Conservation (phyloP, 169 alveolate species). For the Besnoitia besnoiti region DNA sequence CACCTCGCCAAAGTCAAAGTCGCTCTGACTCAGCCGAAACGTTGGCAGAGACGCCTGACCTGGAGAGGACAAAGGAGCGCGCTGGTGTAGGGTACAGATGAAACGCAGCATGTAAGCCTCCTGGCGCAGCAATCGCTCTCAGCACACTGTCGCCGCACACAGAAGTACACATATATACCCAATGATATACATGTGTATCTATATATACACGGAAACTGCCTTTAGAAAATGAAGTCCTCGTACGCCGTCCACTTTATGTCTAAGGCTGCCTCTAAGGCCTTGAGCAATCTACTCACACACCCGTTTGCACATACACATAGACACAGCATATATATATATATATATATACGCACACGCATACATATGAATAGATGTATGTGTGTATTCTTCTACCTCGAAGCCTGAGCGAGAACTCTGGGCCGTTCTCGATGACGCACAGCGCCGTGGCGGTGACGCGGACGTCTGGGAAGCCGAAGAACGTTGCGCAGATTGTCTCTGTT, state of each 20-base stretch:
- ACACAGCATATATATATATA: no score
- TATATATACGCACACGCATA: no score
- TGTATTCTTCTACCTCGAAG: conserved; percentile 81
- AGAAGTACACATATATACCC: neutral
- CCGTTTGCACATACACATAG: no score
- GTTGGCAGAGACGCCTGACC: conserved; percentile 75
- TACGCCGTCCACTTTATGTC: no score
- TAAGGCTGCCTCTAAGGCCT: no score
- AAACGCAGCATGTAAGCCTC: neutral
- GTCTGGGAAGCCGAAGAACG: conserved; percentile 89
- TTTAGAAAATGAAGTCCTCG: no score
- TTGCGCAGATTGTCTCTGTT: conserved; percentile 86
- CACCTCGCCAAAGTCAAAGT: conserved; percentile 89
- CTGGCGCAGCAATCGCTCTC: neutral
- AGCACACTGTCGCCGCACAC: no score
- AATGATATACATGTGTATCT: no score
- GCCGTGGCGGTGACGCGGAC: conserved; percentile 86
- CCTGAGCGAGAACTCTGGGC: conserved; percentile 92
- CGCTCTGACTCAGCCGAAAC: conserved; percentile 82
- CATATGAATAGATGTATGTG: no score
- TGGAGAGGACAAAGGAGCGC: neutral
- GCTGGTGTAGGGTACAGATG: neutral
- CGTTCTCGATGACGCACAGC: conserved; percentile 91
- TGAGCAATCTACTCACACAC: no score
- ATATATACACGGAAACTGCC: no score